Evolutionary conservation across 2,329 filamentous ascomycete genomes (phyloP).

Genomic region (Alternaria arbusti): DNA sequence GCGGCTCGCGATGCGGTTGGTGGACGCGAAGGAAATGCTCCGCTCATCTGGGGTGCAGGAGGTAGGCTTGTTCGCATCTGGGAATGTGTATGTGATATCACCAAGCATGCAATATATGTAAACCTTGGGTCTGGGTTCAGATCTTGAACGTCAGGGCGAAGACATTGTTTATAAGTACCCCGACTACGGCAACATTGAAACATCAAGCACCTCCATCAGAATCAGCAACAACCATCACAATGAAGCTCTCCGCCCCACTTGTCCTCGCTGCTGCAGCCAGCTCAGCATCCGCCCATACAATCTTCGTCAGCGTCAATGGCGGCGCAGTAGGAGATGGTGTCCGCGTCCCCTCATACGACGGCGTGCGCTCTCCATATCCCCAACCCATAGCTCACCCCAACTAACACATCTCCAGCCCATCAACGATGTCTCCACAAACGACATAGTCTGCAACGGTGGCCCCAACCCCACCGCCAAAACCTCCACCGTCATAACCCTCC

Average conservation of each 20-base stretch:
- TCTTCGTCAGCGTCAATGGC: conserved; percentile 58
- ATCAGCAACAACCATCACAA: conserved; percentile 6
- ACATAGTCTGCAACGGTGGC: conserved; percentile 64
- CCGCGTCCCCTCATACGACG: conserved; percentile 54
- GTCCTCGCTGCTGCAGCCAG: conserved; percentile 36
- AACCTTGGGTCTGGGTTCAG: conserved; percentile 4
- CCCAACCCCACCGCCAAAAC: conserved; percentile 55
- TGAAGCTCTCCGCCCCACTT: conserved; percentile 39
- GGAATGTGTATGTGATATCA: conserved; percentile 7
- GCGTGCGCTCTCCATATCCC: conserved; percentile 19
- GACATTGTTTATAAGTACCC: conserved; percentile 10
- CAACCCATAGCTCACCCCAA: not conserved
- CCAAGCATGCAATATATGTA: not conserved
- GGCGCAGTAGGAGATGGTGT: conserved; percentile 58
- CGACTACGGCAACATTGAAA: not conserved
- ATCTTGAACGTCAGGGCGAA: not conserved
- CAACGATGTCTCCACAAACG: conserved; percentile 60
- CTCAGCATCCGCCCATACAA: conserved; percentile 57
- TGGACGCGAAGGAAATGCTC: conserved; percentile 18
- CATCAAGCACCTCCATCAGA: not conserved
- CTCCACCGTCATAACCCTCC: conserved; percentile 47
- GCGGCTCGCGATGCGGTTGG: conserved; percentile 20
- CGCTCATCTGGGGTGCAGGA: conserved; percentile 6
- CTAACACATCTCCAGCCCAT: conserved; percentile 50
- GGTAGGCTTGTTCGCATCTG: not conserved